phyloP scores from a whole-genome alignment of 306 rosid species.

The Benincasa hispida region DNA sequence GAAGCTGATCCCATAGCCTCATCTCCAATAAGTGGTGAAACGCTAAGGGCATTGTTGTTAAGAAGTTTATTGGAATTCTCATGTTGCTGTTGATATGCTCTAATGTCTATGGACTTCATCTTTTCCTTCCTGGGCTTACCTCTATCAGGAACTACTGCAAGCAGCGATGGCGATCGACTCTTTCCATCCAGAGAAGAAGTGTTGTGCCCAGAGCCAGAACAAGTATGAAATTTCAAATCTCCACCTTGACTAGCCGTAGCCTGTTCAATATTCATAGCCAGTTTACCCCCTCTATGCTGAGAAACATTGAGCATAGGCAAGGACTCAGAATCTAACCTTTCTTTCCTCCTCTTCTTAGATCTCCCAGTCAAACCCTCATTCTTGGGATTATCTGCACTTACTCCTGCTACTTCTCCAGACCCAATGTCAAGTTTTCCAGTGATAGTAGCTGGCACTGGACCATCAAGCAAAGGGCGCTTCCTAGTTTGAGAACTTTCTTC shows the following conservation, averaged over 20 bases:
- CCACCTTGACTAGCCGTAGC: constrained; percentile 15
- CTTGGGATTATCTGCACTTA: constrained; percentile 5
- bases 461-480: constrained; percentile 17
- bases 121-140: constrained; percentile 19
- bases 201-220: constrained; percentile 16
- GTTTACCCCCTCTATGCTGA: constrained; percentile 21
- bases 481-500: constrained; percentile 22
- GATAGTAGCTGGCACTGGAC: constrained; percentile 13
- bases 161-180: constrained; percentile 13
- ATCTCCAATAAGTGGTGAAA: constrained; percentile 24
- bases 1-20: constrained; percentile 31
- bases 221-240: constrained; percentile 18
- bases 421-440: constrained; percentile 16
- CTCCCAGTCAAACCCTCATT: constrained; percentile 17
- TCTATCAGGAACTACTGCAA: constrained; percentile 16
- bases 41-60: constrained; percentile 18
- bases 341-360: constrained; percentile 18
- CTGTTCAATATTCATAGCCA: constrained; percentile 18
- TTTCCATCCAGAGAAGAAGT: constrained; percentile 15
- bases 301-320: constrained; percentile 39
- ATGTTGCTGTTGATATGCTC: constrained; percentile 9
- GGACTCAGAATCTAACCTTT: constrained; percentile 23
- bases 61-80: constrained; percentile 13
- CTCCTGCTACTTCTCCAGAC: constrained; percentile 28
- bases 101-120: constrained; percentile 16